These are phyloP conservation scores for Cercospora berteroae DNA, from an alignment of 2,329 filamentous ascomycete genomes.

Conservation along the genomic window DNA sequence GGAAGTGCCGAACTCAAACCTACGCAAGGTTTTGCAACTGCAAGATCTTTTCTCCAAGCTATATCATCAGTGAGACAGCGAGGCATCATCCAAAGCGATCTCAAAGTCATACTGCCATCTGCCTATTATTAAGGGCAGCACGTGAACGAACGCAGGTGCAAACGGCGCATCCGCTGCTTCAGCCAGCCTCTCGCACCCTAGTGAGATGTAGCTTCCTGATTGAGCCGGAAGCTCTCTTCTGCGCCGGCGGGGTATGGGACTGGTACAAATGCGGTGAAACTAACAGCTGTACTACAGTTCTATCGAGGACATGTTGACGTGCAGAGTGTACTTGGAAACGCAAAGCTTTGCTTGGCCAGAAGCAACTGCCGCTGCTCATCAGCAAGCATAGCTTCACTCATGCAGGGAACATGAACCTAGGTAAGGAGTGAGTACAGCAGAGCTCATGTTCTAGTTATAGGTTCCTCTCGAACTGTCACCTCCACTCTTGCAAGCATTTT, in stretches of 20 bases:
- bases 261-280: not conserved
- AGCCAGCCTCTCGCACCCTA: not conserved
- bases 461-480: not conserved
- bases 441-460: not conserved
- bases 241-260: not conserved
- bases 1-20: too few relatives aligned
- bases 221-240: not conserved
- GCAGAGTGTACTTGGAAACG: not conserved
- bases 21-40: not conserved
- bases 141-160: not conserved
- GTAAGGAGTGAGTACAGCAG: not conserved
- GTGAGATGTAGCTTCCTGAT: not conserved
- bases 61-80: not conserved
- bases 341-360: not conserved
- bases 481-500: not conserved
- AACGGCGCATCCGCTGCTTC: not conserved
- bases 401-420: not conserved
- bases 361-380: not conserved
- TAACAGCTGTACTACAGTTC: not conserved
- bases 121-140: not conserved
- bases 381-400: not conserved
- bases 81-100: not conserved
- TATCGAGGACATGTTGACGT: not conserved
- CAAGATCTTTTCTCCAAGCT: not conserved
- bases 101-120: not conserved